Evolutionary conservation across 2,329 filamentous ascomycete genomes (phyloP), one percentile per base, ranked within the genome.

Genomic region (Zarea fungicola): DNA sequence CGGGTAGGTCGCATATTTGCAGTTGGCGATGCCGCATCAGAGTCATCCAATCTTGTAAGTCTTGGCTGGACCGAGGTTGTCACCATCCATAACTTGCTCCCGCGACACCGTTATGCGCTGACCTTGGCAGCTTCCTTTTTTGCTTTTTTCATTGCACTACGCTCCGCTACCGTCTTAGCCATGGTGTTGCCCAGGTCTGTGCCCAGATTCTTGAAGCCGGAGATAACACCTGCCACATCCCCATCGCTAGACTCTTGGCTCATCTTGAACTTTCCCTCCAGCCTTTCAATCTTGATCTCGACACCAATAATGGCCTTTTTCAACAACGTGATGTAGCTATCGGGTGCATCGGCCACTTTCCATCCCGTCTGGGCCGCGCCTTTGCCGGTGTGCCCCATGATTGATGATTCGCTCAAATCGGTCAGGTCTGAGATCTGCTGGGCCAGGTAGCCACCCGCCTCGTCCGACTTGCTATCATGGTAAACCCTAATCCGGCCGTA

Each of bases 211-310:
- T 65, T 63, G 52, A 86, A 84, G 0, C 83, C 82, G 4, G 74
- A 58, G 7, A 81, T 65, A 0, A 85, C 75, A 1, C 83, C 82
- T 19, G 75, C 63, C 0, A 73, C 60, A 57, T 85, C 82, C 0
- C 70, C 78, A 2, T 60, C 57, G 0, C 60, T 49, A 69, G 74
- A 69, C 57, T 84, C 81, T 64, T 85, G 81, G 54, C 77, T 83
- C 81, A 84, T 83, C 67, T 85, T 85, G 55, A 77, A 82, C 65
- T 83, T 84, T 11, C 81, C 81, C 42, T 76, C 74, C 28, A 85
- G 59, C 5, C 71, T 59, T 1, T 73, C 70, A 49, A 85, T 72
- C 35, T 65, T 62, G 35, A 85, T 78, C 59, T 84, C 78, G 13
- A 85, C 71, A 0, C 81, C 81, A 26, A 83, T 73, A 37, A 84